These are phyloP conservation scores for Tuber calosporum DNA, from an alignment of 495 filamentous ascomycete species.

Conservation along the genomic window DNA sequence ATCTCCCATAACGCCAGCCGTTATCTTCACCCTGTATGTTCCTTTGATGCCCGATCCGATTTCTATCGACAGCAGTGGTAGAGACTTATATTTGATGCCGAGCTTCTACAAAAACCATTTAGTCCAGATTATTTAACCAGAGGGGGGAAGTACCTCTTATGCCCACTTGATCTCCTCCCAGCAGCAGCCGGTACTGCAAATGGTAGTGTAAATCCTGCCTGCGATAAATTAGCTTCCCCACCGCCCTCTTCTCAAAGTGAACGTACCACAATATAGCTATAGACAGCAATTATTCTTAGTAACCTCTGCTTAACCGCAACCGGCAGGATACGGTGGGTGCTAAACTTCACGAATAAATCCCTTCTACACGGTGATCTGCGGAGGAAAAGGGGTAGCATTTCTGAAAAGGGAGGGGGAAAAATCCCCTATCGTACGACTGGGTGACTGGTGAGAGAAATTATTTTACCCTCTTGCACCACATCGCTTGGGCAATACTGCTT, in stretches of 20 bases:
- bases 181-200: slow-evolving; percentile 29
- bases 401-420: background rate
- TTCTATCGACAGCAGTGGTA: slow-evolving; percentile 33
- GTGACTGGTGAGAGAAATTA: background rate
- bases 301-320: background rate
- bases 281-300: slow-evolving; percentile 15
- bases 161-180: slow-evolving; percentile 12
- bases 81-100: slow-evolving; percentile 17
- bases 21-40: background rate
- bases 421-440: background rate
- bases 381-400: background rate
- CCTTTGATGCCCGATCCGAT: slow-evolving; percentile 1
- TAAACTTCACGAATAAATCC: background rate
- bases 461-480: background rate
- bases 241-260: background rate
- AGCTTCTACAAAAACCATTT: background rate
- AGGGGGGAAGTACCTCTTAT: slow-evolving; percentile 12
- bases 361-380: background rate
- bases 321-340: background rate
- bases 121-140: background rate
- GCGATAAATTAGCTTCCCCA: background rate
- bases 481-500: background rate
- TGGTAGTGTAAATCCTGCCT: slow-evolving; percentile 30
- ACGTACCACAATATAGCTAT: slow-evolving; percentile 31
- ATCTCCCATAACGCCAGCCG: background rate